These are phyloP conservation scores for Penicillium sp. DNA, from an alignment of 2,329 filamentous ascomycete genomes.

Conservation along the genomic window DNA sequence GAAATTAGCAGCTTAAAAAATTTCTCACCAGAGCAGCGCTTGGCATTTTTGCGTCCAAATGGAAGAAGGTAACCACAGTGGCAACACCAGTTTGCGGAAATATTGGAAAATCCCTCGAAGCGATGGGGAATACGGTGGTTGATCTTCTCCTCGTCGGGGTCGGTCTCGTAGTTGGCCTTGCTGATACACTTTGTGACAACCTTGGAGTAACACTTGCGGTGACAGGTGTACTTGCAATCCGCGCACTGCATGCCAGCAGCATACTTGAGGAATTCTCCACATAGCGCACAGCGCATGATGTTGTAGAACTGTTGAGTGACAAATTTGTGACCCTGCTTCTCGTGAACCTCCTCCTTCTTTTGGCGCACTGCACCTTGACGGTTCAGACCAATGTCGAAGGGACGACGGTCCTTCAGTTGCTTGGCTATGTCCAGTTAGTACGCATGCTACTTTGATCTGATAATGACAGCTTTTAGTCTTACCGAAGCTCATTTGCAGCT, in stretches of 20 bases:
- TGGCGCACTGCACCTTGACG: constrained; percentile 96
- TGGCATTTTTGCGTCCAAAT: constrained; percentile 90
- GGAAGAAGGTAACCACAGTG: constrained; percentile 96
- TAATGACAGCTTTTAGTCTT: constrained; percentile 24
- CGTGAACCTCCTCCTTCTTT: constrained; percentile 95
- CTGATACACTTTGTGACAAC: constrained; percentile 99
- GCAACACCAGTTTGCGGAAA: constrained; percentile 99
- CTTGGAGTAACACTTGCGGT: constrained; percentile 94
- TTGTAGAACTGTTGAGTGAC: constrained; percentile 99
- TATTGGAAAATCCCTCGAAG: constrained; percentile 94
- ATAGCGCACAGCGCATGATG: constrained; percentile 98
- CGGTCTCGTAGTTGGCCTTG: constrained; percentile 97
- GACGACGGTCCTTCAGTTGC: constrained; percentile 78
- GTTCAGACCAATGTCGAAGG: constrained; percentile 85
- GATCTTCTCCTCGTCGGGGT: constrained; percentile 99
- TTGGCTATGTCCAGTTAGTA: constrained; percentile 60
- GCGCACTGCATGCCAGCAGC: constrained; percentile 98
- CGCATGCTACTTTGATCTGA: neutral
- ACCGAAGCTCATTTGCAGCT: constrained; percentile 85
- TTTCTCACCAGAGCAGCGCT: constrained; percentile 77
- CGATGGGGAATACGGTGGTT: constrained; percentile 98
- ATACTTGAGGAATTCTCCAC: constrained; percentile 97
- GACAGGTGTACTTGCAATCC: constrained; percentile 99
- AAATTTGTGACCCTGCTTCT: constrained; percentile 99
- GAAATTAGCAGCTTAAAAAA: constrained; percentile 1